These are phyloP conservation scores for Heracleum sosnowskyi DNA, from an alignment of 129 eudicot genomes.

Conservation along the genomic window DNA sequence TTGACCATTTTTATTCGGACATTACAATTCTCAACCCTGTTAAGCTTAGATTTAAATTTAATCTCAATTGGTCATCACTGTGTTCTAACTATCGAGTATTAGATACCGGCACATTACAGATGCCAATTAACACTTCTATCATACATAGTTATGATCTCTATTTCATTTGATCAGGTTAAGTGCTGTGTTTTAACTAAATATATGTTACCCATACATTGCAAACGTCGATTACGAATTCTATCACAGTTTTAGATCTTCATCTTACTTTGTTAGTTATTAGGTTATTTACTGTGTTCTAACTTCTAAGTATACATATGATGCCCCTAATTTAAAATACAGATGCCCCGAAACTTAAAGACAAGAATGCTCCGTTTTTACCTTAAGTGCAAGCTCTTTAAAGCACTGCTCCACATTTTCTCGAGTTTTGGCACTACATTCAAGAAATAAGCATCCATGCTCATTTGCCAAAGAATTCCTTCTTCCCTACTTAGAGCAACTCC, in stretches of 20 bases:
- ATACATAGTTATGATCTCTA: too few relatives aligned
- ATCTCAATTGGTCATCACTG: too few relatives aligned
- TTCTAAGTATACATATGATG: background rate
- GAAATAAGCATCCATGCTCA: slow-evolving; percentile 76
- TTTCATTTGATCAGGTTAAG: too few relatives aligned
- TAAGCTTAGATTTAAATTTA: too few relatives aligned
- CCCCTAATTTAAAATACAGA: background rate
- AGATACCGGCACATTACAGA: too few relatives aligned
- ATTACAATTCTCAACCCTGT: background rate
- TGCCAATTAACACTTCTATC: too few relatives aligned
- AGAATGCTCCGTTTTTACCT: slow-evolving; percentile 36
- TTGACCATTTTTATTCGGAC: background rate
- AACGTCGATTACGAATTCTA: too few relatives aligned
- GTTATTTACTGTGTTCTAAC: background rate
- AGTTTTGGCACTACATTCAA: slow-evolving; percentile 87
- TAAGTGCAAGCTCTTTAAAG: slow-evolving; percentile 76
- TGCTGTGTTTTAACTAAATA: too few relatives aligned
- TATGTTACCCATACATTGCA: too few relatives aligned
- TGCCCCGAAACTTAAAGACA: background rate
- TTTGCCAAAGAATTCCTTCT: slow-evolving; percentile 85
- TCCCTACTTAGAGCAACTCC: too few relatives aligned
- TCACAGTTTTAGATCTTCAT: too few relatives aligned
- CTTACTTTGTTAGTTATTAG: background rate
- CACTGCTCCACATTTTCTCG: slow-evolving; percentile 75
- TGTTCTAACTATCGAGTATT: too few relatives aligned